These are phyloP conservation scores for Angomonas deanei DNA, from an alignment of 208 protist genomes.

Conservation along the genomic window DNA sequence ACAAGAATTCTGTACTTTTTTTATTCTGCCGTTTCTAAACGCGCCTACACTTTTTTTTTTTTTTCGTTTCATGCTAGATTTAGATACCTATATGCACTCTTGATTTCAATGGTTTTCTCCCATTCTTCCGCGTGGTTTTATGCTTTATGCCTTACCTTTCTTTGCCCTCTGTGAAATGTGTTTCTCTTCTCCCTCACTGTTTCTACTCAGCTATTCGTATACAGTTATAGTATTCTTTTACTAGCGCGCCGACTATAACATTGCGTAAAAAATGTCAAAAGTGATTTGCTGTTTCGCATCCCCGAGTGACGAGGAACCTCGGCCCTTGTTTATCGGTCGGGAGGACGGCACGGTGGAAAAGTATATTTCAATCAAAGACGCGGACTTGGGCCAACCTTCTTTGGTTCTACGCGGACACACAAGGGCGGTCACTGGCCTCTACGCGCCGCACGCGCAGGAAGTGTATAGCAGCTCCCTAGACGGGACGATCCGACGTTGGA, in stretches of 20 bases:
- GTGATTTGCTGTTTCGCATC: slow-evolving; percentile 54
- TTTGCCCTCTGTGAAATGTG: too few species aligned
- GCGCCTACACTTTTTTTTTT: background rate
- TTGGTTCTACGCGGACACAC: slow-evolving; percentile 54
- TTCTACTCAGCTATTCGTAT: too few species aligned
- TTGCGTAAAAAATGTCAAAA: background rate
- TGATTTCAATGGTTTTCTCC: too few species aligned
- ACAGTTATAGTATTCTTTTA: too few species aligned
- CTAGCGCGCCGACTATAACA: too few species aligned
- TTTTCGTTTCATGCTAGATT: background rate
- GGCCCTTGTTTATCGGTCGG: slow-evolving; percentile 60
- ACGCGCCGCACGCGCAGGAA: slow-evolving; percentile 34
- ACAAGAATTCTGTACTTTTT: background rate
- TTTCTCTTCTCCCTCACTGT: background rate
- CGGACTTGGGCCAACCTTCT: slow-evolving; percentile 39
- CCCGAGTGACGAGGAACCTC: slow-evolving; percentile 30
- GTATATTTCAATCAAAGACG: slow-evolving; percentile 49
- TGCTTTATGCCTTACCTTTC: too few species aligned
- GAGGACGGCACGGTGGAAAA: slow-evolving; percentile 73
- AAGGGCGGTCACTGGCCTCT: slow-evolving; percentile 51
- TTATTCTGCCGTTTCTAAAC: slow-evolving; percentile 11
- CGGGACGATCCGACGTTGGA: slow-evolving; percentile 68
- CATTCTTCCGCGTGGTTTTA: too few species aligned
- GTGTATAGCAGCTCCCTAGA: slow-evolving; percentile 67
- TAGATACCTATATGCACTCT: too few species aligned